Conservation (phyloP, 306 rosid species). For the Datisca glomerata region DNA sequence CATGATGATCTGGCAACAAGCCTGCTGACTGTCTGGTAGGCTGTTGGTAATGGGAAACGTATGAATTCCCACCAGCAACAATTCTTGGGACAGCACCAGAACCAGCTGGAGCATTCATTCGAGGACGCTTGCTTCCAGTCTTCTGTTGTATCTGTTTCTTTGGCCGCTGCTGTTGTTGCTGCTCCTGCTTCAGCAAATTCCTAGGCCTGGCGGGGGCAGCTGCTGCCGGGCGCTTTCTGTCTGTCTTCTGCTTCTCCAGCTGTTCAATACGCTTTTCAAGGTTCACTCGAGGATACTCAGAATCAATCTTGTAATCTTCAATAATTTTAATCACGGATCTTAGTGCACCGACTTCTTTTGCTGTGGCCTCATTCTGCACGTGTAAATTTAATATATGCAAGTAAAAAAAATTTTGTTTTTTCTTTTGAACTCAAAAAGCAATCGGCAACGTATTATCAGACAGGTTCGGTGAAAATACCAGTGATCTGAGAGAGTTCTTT, state of each 20-base stretch:
- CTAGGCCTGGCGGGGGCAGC: constrained; percentile 30
- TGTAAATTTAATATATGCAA: constrained; percentile 12
- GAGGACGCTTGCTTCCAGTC: constrained; percentile 38
- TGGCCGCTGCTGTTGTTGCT: constrained; percentile 13
- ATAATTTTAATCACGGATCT: constrained; percentile 44
- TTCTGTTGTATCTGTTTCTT: constrained; percentile 14
- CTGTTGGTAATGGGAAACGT: constrained; percentile 28
- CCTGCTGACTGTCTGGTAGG: constrained; percentile 32
- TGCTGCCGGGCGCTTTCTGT: constrained; percentile 24
- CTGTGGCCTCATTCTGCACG: constrained; percentile 47
- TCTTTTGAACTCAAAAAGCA: not conserved
- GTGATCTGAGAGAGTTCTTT: constrained; percentile 34
- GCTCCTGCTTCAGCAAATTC: constrained; percentile 16
- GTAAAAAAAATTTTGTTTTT: constrained; percentile 2
- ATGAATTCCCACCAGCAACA: constrained; percentile 17
- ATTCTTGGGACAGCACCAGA: constrained; percentile 19
- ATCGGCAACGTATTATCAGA: constrained; percentile 3
- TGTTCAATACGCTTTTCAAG: constrained; percentile 45
- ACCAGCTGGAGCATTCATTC: constrained; percentile 22
- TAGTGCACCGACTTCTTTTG: constrained; percentile 54
- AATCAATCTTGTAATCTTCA: constrained; percentile 48
- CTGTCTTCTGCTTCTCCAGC: constrained; percentile 36
- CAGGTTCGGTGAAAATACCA: constrained; percentile 30
- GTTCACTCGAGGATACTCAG: constrained; percentile 40
- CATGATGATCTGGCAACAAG: constrained; percentile 35